Evolutionary conservation across 2,329 filamentous ascomycete genomes (phyloP).

Genomic region (Neonectria neomacrospora): DNA sequence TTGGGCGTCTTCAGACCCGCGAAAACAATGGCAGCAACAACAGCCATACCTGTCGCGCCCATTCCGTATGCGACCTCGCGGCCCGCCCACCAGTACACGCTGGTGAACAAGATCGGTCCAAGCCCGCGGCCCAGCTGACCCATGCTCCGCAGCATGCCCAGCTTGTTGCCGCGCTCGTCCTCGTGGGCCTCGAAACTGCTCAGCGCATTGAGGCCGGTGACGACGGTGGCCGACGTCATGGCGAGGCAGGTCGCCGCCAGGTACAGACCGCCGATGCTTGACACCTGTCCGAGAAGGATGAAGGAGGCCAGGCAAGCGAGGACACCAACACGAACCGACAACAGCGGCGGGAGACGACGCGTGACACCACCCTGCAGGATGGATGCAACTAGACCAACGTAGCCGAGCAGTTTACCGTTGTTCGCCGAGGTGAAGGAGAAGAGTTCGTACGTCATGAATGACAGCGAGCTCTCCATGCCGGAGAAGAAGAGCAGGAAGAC

Average conservation of each 20-base stretch:
- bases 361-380: slow-evolving; percentile 95
- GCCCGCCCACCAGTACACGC: slow-evolving; percentile 98
- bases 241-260: slow-evolving; percentile 85
- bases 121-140: slow-evolving; percentile 90
- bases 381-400: slow-evolving; percentile 90
- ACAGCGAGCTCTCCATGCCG: slow-evolving; percentile 96
- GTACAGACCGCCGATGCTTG: slow-evolving; percentile 78
- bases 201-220: slow-evolving; percentile 91
- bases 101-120: slow-evolving; percentile 91
- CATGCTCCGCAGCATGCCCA: slow-evolving; percentile 83
- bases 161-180: slow-evolving; percentile 83
- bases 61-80: slow-evolving; percentile 84
- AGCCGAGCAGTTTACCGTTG: slow-evolving; percentile 88
- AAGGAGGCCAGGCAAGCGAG: slow-evolving; percentile 83
- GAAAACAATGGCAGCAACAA: slow-evolving; percentile 78
- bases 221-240: slow-evolving; percentile 91
- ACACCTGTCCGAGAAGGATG: slow-evolving; percentile 77
- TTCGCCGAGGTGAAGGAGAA: slow-evolving; percentile 83
- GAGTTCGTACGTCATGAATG: slow-evolving; percentile 96
- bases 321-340: slow-evolving; percentile 83
- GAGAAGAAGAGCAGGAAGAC: slow-evolving; percentile 96
- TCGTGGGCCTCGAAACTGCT: slow-evolving; percentile 89
- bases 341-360: slow-evolving; percentile 81
- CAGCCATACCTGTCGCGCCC: slow-evolving; percentile 83
- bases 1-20: slow-evolving; percentile 74